Evolutionary conservation across 768 basidiomycete species (phyloP), one percentile per base, ranked within the genome.

Genomic region (Leccinum aurantiacum): DNA sequence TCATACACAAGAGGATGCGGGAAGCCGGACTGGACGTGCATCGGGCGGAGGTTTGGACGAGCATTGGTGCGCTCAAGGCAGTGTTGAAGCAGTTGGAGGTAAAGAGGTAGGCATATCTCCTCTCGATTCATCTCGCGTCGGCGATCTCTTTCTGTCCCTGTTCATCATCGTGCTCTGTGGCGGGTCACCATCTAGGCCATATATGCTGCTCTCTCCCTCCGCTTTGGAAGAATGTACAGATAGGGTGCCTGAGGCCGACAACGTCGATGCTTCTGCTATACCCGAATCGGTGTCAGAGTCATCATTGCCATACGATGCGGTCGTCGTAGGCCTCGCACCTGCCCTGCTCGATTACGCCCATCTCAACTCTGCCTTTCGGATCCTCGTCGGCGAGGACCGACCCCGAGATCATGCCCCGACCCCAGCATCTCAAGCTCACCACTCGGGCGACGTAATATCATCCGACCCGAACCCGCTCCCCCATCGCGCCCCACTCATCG

Each of bases 331-430:
- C 6, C 78, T 87, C 17, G 79, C 86, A 0, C 85, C 84, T 1
- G 59, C 71, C 1, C 61, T 74, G 3, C 77, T 89, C 60, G 77
- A 80, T 48, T 90, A 89, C 66, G 67, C 73, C 1, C 69, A 76
- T 54, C 79, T 91, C 46, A 89, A 88, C 70, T 77, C 77, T 9
- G 88, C 89, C 0, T 90, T 90, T 63, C 82, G 87, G 4, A 78
- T 90, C 22, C 81, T 89, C 49, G 76, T 78, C 52, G 74, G 79
- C 5, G 83, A 84, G 57, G 53, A 68, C 35, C 46, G 65, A 38
- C 53, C 58, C 35, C 27, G 25, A 27, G 25, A 27, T 24, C 24
- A 24, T 27, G 27, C 27, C 27, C 27, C 27, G 27, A 27, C 27
- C 8, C 27, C 8, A 0, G 1, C 27, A 29, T 29, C 27, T 29